Evolutionary conservation across 2,329 filamentous ascomycete genomes (phyloP), one percentile per base, ranked within the genome.

Genomic region (Emmonsiellopsis sp.): DNA sequence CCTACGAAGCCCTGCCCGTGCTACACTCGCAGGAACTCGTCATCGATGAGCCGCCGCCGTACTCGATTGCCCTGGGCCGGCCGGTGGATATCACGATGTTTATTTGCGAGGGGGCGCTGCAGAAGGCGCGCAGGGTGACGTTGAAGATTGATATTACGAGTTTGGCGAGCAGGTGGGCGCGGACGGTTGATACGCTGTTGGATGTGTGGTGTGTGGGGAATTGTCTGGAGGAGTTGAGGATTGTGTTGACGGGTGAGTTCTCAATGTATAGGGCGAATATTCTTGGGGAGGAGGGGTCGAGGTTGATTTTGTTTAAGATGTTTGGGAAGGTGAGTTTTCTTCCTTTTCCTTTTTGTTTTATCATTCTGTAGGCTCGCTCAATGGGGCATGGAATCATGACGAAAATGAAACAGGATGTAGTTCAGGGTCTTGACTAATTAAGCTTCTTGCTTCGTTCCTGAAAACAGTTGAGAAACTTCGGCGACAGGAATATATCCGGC

Each of bases 11-110:
- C 3, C 52, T 58, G 7, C 31, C 57, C 11, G 51, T 65, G 11
- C 60, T 71, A 16, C 59, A 60, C 54, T 55, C 56, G 32, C 65
- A 65, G 55, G 60, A 65, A 1, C 59, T 70, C 34, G 44, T 55
- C 13, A 61, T 71, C 40, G 35, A 53, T 37, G 52, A 51, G 10
- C 38, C 54, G n/a, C 54, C 53, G 20, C 53, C 57, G 9, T 51
- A 50, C 49, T 50, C 50, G 10, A 42, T 56, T 7, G 51, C 51
- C 7, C 34, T 42, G 34, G 48, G 35, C 26, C 43, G 40, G 35
- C 54, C 54, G 13, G 58, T 60, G 49, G 51, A 54, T 13, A 58
- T 62, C 46, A 57, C 57, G 5, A 51, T 58, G 34, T 57, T 61
- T 44, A 52, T 63, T 11, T 55, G 55, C 40, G 50, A 59, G 34